Evolutionary conservation across 345 rosid genomes (phyloP).

Genomic region (Eucalyptus cloeziana): DNA sequence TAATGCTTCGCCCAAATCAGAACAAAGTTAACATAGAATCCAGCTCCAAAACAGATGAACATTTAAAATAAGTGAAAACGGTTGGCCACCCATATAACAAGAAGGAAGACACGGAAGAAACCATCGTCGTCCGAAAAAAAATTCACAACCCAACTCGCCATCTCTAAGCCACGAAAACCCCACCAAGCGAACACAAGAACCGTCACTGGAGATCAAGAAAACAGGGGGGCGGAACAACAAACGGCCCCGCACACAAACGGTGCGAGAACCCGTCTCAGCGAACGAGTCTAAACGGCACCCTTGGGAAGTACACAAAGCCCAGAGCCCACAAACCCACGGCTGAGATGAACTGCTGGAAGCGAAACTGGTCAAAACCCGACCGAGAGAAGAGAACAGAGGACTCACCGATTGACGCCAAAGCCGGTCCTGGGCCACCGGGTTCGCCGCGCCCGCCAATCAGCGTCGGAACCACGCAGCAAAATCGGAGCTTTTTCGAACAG

Average conservation of each 20-base stretch:
- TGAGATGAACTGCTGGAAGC: background rate
- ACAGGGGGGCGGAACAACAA: background rate
- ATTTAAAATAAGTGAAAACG: background rate
- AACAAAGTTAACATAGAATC: background rate
- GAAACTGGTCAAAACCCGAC: background rate
- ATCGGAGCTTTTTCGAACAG: background rate
- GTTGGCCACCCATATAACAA: background rate
- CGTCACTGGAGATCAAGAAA: background rate
- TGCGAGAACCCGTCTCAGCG: background rate
- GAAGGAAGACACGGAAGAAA: background rate
- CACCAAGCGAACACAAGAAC: background rate
- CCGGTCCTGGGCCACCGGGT: background rate
- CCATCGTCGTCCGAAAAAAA: background rate
- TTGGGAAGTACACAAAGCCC: background rate
- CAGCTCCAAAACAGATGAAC: background rate
- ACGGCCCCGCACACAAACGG: fast-evolving
- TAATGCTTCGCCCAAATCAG: background rate
- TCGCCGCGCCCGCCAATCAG: background rate
- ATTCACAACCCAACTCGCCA: background rate
- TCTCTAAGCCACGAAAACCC: background rate
- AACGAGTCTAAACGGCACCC: background rate
- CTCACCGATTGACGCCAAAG: background rate
- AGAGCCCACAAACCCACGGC: background rate
- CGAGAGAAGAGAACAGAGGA: background rate
- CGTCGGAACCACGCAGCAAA: background rate